Evolutionary conservation across 2,329 filamentous ascomycete genomes (phyloP).

Genomic region (Penicillium palitans): DNA sequence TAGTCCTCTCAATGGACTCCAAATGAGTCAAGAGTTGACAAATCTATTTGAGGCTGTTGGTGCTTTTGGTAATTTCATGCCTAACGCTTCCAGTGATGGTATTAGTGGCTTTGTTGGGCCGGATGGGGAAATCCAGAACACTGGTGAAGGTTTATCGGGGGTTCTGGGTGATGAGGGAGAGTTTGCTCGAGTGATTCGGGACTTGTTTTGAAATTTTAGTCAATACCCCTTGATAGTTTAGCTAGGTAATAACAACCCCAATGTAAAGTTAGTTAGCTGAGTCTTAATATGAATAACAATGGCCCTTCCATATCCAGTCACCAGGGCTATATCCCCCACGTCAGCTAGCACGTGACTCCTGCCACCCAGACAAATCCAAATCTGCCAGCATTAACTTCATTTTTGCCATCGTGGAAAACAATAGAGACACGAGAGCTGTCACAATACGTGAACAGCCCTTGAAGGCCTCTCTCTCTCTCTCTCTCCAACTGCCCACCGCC

Average conservation of each 20-base stretch:
- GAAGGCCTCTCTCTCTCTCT: background rate
- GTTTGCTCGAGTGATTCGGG: constrained; percentile 59
- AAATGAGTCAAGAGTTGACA: constrained; percentile 61
- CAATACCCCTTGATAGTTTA: background rate
- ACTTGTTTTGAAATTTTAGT: constrained; percentile 52
- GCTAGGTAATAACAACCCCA: background rate
- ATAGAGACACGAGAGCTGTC: background rate
- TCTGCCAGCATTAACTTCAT: background rate
- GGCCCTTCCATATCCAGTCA: no score
- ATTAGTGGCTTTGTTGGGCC: constrained; percentile 41
- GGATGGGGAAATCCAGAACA: constrained; percentile 43
- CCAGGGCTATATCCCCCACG: background rate
- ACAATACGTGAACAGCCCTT: background rate
- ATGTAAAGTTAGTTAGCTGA: background rate
- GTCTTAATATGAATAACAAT: background rate
- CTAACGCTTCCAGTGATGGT: constrained; percentile 35
- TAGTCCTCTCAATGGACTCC: constrained; percentile 59
- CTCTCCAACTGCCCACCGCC: constrained; percentile 21
- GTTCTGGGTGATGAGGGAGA: constrained; percentile 59
- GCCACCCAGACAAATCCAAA: background rate
- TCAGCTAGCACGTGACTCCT: constrained; percentile 2
- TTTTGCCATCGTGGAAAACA: background rate
- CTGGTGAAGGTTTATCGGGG: constrained; percentile 46
- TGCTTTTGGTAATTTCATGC: constrained; percentile 48
- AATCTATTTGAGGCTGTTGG: constrained; percentile 65